Percentiles rank a stretch among this genome's conserved stretches.
Conservation (phyloP, 2,329 filamentous ascomycete species). For the Dactylellina parvicollis region DNA sequence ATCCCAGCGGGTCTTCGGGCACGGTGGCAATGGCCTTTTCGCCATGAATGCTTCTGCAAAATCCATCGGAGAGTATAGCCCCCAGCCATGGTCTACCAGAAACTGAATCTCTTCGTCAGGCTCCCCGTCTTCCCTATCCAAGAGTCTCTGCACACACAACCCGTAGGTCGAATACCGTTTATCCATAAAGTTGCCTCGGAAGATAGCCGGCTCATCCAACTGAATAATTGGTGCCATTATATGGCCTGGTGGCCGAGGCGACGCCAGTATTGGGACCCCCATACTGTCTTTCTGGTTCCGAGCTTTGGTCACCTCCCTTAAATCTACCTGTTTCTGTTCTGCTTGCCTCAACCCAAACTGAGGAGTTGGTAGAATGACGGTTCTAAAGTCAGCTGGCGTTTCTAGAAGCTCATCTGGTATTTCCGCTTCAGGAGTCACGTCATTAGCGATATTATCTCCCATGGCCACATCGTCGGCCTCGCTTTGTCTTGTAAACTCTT, state of each 20-base stretch:
- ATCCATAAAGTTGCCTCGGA: background rate
- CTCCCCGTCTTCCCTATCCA: background rate
- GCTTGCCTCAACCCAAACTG: slow-evolving; percentile 6
- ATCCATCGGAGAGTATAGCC: slow-evolving; percentile 19
- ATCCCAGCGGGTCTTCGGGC: slow-evolving; percentile 13
- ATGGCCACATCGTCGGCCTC: background rate
- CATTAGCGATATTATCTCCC: background rate
- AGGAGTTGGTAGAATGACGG: background rate
- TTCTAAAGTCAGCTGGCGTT: background rate
- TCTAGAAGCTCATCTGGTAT: slow-evolving; percentile 11
- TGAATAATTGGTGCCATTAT: background rate
- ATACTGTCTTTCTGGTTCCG: background rate
- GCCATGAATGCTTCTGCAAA: slow-evolving; percentile 8
- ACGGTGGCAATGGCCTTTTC: background rate
- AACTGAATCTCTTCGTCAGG: slow-evolving; percentile 7
- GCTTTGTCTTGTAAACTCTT: background rate
- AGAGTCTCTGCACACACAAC: slow-evolving; percentile 4
- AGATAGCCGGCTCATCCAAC: background rate
- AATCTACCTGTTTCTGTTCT: background rate
- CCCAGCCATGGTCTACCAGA: slow-evolving; percentile 9
- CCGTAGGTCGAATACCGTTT: slow-evolving; percentile 3
- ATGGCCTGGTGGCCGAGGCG: background rate
- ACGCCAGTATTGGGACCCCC: background rate
- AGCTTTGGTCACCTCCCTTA: background rate
- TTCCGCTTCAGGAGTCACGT: background rate